Conservation (phyloP, 2,329 filamentous ascomycete genomes). For the Fusarium sp. region DNA sequence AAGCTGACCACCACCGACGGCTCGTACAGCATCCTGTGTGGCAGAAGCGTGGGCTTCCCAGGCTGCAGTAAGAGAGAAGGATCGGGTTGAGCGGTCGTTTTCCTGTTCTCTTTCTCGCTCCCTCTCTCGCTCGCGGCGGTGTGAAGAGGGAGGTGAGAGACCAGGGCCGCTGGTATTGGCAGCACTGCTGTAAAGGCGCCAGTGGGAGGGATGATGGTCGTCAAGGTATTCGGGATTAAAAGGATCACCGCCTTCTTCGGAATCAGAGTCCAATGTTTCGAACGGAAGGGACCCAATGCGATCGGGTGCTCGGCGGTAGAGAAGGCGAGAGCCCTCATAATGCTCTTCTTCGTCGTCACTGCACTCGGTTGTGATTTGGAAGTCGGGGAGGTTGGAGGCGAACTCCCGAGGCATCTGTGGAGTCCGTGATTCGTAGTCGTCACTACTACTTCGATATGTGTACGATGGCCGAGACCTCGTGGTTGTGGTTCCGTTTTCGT, state of each 20-base stretch:
- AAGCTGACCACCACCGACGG: conserved; percentile 69
- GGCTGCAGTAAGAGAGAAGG: conserved; percentile 49
- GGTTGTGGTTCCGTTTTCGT: conserved; percentile 63
- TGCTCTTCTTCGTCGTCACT: conserved; percentile 68
- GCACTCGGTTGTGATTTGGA: conserved; percentile 69
- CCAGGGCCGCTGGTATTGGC: conserved; percentile 26
- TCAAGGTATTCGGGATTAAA: conserved; percentile 48
- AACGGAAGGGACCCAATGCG: conserved; percentile 67
- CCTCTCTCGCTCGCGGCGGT: conserved; percentile 33
- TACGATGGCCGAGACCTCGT: conserved; percentile 59
- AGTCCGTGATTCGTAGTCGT: conserved; percentile 59
- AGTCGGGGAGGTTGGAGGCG: conserved; percentile 59
- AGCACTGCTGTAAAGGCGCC: conserved; percentile 40
- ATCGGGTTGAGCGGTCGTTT: conserved; percentile 35
- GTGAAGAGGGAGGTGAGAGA: conserved; percentile 27
- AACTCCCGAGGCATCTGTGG: conserved; percentile 71
- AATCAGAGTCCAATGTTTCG: conserved; percentile 59
- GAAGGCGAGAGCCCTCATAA: conserved; percentile 36
- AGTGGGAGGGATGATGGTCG: conserved; percentile 42
- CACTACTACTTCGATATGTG: conserved; percentile 54
- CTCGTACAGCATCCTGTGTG: conserved; percentile 67
- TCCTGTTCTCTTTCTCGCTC: conserved; percentile 37
- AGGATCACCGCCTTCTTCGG: conserved; percentile 47
- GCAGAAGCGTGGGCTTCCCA: conserved; percentile 63
- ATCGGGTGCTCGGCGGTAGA: conserved; percentile 59